phyloP scores from a whole-genome alignment of 164 flowering plant species.

The Taxillus chinensis region DNA sequence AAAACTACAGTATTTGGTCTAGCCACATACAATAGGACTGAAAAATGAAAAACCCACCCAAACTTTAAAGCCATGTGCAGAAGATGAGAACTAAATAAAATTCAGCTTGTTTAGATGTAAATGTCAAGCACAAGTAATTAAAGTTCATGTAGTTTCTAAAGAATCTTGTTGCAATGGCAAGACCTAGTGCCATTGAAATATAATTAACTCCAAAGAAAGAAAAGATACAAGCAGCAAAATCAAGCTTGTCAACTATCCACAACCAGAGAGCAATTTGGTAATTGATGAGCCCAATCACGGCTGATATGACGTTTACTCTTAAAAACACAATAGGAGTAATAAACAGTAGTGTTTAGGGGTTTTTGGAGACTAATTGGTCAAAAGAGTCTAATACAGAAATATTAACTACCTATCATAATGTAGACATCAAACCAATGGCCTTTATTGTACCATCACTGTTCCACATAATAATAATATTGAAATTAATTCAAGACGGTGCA shows the following conservation, averaged over 20 bases:
- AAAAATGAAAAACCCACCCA: slow-evolving; percentile 86
- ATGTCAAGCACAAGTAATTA: too few relatives aligned
- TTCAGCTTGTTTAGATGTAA: too few relatives aligned
- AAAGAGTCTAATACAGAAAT: too few relatives aligned
- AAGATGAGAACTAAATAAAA: too few relatives aligned
- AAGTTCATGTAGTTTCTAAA: not conserved
- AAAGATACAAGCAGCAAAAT: slow-evolving; percentile 49
- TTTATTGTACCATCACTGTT: too few relatives aligned
- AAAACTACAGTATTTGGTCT: slow-evolving; percentile 64
- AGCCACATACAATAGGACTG: slow-evolving; percentile 77
- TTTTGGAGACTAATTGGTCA: too few relatives aligned
- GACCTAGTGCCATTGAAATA: slow-evolving; percentile 58
- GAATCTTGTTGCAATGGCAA: slow-evolving; percentile 57
- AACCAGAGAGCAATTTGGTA: slow-evolving; percentile 33
- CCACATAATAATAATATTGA: too few relatives aligned
- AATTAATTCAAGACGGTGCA: too few relatives aligned
- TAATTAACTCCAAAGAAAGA: slow-evolving; percentile 70
- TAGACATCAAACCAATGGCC: too few relatives aligned
- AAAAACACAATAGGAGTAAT: slow-evolving; percentile 58
- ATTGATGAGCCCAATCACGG: slow-evolving; percentile 64
- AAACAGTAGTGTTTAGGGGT: too few relatives aligned
- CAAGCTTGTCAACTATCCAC: slow-evolving; percentile 71
- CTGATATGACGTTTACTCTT: slow-evolving; percentile 59
- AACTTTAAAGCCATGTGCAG: slow-evolving; percentile 12
- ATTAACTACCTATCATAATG: too few relatives aligned